These are phyloP conservation scores for Phycomyces blakesleeanus DNA, from an alignment of 192 early-diverging fungal species.

Conservation along the genomic window DNA sequence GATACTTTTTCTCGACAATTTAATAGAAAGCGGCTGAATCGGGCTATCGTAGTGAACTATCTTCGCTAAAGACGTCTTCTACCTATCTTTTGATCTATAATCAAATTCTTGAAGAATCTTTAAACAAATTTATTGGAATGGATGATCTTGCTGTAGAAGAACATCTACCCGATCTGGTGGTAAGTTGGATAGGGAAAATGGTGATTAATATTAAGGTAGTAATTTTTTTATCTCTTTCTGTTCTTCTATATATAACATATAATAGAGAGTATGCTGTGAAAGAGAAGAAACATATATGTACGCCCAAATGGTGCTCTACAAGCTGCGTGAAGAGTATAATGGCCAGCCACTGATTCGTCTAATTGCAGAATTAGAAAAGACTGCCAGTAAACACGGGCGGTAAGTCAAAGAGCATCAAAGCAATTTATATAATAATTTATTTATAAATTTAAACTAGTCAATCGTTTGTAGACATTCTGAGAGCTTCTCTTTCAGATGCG, in stretches of 20 bases:
- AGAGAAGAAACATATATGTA: conserved; percentile 54
- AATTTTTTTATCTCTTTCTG: background rate
- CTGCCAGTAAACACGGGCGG: conserved; percentile 40
- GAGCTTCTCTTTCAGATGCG: conserved; percentile 35
- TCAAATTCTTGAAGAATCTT: conserved; percentile 54
- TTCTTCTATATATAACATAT: background rate
- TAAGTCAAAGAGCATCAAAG: conserved; percentile 18
- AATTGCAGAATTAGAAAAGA: conserved; percentile 46
- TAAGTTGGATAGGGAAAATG: conserved; percentile 18
- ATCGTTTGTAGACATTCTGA: conserved; percentile 32
- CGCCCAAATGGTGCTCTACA: conserved; percentile 43
- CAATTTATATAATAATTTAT: background rate
- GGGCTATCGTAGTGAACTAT: conserved; percentile 63
- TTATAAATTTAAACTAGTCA: conserved; percentile 16
- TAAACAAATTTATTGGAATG: conserved; percentile 54
- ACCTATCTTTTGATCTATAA: conserved; percentile 65
- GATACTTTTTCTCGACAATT: background rate
- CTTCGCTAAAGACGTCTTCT: conserved; percentile 61
- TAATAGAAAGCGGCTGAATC: conserved; percentile 55
- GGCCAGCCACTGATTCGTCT: conserved; percentile 41
- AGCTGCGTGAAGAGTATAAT: conserved; percentile 40
- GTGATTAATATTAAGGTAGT: background rate
- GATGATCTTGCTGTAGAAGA: conserved; percentile 56
- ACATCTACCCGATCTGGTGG: conserved; percentile 54
- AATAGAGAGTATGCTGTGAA: conserved; percentile 48